Conservation (phyloP, 2,329 filamentous ascomycete genomes). For the Kalmusia sp. region DNA sequence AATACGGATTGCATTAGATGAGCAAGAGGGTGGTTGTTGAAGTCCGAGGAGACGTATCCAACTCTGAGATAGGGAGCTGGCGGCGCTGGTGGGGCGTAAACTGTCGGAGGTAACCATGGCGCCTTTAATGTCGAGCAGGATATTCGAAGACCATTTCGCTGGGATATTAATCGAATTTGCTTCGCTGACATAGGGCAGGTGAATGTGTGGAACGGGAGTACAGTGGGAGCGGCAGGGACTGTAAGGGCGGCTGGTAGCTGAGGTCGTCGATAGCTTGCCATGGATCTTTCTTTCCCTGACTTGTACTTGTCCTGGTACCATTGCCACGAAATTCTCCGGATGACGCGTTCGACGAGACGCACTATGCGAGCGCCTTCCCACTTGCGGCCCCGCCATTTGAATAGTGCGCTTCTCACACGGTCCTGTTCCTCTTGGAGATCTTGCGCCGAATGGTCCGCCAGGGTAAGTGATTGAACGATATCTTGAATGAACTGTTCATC, state of each 20-base stretch:
- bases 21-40: conserved; percentile 96
- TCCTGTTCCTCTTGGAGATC: conserved; percentile 45
- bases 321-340: conserved; percentile 77
- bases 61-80: conserved; percentile 86
- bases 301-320: conserved; percentile 89
- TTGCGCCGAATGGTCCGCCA: conserved; percentile 40
- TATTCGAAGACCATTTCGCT: conserved; percentile 91
- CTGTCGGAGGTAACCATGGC: conserved; percentile 81
- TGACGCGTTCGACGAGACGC: conserved; percentile 82
- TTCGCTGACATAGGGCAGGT: conserved; percentile 91
- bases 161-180: conserved; percentile 91
- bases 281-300: conserved; percentile 61
- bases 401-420: conserved; percentile 46
- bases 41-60: conserved; percentile 96
- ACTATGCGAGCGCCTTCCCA: conserved; percentile 91
- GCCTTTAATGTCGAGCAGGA: conserved; percentile 87
- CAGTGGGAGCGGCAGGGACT: conserved; percentile 87
- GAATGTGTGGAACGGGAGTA: conserved; percentile 97
- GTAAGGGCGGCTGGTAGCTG: conserved; percentile 75
- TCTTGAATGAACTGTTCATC: conserved; percentile 49
- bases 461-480: conserved; percentile 55
- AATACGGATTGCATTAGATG: conserved; percentile 99
- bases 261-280: conserved; percentile 72
- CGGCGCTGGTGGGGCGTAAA: conserved; percentile 85
- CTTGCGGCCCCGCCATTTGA: conserved; percentile 71